Conservation (phyloP, 495 filamentous ascomycete species). For the Lophiotrema nucula region DNA sequence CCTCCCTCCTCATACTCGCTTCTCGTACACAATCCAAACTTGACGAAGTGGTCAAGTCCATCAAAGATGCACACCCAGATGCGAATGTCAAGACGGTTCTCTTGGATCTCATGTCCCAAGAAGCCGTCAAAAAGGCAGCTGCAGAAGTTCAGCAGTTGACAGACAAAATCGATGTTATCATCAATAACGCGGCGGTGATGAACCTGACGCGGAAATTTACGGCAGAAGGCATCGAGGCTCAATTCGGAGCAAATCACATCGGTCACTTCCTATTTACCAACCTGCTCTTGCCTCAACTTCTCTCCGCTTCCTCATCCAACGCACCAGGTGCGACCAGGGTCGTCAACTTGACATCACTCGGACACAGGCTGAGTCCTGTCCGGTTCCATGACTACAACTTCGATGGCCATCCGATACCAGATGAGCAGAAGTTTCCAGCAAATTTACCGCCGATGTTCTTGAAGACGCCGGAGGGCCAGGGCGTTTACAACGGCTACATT, state of each 20-base stretch:
- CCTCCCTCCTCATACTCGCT: conserved; percentile 53
- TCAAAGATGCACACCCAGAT: conserved; percentile 39
- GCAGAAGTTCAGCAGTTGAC: conserved; percentile 42
- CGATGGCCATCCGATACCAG: conserved; percentile 25
- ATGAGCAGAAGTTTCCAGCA: conserved; percentile 15
- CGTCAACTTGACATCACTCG: conserved; percentile 27
- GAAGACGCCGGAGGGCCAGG: background rate
- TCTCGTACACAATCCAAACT: conserved; percentile 54
- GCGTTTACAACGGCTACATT: conserved; percentile 27
- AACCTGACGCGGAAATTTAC: conserved; percentile 3
- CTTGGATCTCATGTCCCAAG: conserved; percentile 51
- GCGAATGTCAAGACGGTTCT: conserved; percentile 44
- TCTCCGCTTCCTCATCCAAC: conserved; percentile 5
- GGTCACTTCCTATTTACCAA: conserved; percentile 33
- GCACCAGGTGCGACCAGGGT: conserved; percentile 22
- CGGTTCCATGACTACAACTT: conserved; percentile 34
- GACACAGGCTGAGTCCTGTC: conserved; percentile 28
- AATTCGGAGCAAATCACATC: conserved; percentile 49
- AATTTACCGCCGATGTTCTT: conserved; percentile 11
- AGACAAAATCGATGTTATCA: conserved; percentile 26
- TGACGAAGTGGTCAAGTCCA: conserved; percentile 47
- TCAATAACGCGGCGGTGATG: conserved; percentile 33
- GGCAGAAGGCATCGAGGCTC: conserved; percentile 51
- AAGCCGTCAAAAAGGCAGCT: conserved; percentile 47
- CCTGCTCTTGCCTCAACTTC: conserved; percentile 20